Evolutionary conservation across 139 green algal species (phyloP), one percentile per base, ranked within the genome.

Genomic region (Picochlorum sp.): DNA sequence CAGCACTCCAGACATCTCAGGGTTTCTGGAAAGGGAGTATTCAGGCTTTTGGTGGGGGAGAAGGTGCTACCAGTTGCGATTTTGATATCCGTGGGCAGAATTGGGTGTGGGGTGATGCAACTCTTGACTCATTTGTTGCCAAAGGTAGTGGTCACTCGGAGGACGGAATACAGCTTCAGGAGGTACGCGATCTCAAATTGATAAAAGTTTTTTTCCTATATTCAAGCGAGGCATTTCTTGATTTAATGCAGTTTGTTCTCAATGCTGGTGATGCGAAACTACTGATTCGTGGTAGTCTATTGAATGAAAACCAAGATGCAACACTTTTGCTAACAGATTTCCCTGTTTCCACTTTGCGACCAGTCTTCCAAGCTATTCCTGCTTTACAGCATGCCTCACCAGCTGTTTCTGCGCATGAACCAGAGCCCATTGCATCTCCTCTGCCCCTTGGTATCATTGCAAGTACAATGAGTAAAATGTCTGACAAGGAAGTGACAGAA

Each of bases 141-240:
- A 45, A 47, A 6, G 88, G 88, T 16, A 73, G 52, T n/a, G 86
- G 75, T 65, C 86, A 94, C 65, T 85, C 71, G 45, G 57, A 69
- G 21, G 90, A 96, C 45, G 90, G 90, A 0, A 24, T 95, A 51
- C 76, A 87, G n/a, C 59, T 97, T 54, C 80, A 95, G 57, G 83
- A 94, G 47, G 47, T 54, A 54, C 47, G 47, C n/a, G 5, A 26
- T 54, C 18, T 21, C 6, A 21, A 54, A 6, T 30, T 30, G 28
- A 30, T 30, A 6, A 30, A 30, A 30, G 26, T 30, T 30, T 7
- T 7, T 7, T 30, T 30, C 4, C 4, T 30, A 30, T 14, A 62
- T 90, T 18, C 62, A 47, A 6, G 70, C 65, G 8, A 54, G 10
- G 16, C 16, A 54, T 21, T 13, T 54, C 6, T 54, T 26, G 47